Conservation (phyloP, 2,329 filamentous ascomycete species). For the Monascus ruber region DNA sequence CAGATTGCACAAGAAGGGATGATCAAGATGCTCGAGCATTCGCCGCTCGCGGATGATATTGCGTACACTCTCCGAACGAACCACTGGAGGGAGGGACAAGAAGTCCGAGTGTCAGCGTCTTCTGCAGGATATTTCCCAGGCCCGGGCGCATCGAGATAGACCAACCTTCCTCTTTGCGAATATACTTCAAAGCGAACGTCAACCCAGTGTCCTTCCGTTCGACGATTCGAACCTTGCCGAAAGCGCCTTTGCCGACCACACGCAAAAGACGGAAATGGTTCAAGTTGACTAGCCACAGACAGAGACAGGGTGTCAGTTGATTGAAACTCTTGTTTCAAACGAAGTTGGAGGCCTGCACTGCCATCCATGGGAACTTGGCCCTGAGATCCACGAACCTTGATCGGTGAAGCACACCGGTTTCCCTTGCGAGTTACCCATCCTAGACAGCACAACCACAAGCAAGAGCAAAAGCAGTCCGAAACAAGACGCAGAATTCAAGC, state of each 20-base stretch:
- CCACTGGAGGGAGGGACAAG: conserved; percentile 50
- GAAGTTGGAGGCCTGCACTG: neutral
- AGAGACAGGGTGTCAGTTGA: neutral
- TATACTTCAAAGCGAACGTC: conserved; percentile 95
- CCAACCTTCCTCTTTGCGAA: conserved; percentile 86
- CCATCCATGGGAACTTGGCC: neutral
- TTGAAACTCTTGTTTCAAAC: neutral
- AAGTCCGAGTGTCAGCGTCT: conserved; percentile 5
- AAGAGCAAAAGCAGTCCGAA: too few species aligned
- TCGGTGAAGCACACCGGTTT: conserved; percentile 87
- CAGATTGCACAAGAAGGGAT: conserved; percentile 95
- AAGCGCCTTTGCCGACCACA: conserved; percentile 94
- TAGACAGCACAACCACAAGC: conserved; percentile 5
- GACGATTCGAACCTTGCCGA: conserved; percentile 97
- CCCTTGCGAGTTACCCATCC: conserved; percentile 90
- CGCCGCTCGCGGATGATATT: conserved; percentile 96
- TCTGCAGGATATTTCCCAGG: neutral
- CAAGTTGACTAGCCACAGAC: conserved; percentile 59
- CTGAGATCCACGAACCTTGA: conserved; percentile 56
- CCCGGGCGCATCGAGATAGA: neutral
- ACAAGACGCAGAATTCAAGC: too few species aligned
- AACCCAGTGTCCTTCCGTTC: conserved; percentile 91
- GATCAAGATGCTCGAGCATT: conserved; percentile 97
- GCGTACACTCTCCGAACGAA: conserved; percentile 91
- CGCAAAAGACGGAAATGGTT: conserved; percentile 93